Evolutionary conservation across 2,329 filamentous ascomycete species (phyloP), one percentile per base, ranked within the genome.

Genomic region (Leptographium galeiforme): DNA sequence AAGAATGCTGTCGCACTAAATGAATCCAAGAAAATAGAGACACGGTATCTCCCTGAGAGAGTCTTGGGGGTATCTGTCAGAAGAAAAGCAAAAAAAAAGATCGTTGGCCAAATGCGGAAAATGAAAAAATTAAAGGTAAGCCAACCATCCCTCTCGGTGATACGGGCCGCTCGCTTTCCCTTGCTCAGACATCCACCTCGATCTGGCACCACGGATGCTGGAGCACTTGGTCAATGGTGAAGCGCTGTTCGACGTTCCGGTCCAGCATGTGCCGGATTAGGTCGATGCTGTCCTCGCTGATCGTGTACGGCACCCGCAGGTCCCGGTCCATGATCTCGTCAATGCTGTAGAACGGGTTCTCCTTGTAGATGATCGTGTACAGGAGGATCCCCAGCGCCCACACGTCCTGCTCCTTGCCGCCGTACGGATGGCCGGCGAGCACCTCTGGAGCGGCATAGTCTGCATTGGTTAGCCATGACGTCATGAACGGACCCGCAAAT

Each of bases 391-490:
- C 93, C 16, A 98, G 77, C 1, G 93, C 93, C 93, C 93, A 98
- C 34, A 98, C 89, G 64, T 98, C 93, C 72, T 98, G 93, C 67
- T 95, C 91, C 69, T 94, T 95, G 63, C 93, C 93, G 60, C 86
- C 81, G 69, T 98, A 98, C 16, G 90, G 85, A 61, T 84, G 85
- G 48, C 93, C 93, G 55, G 89, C 89, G 49, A 98, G 78, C 53
- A 98, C 93, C 72, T 98, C 93, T n/a, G 93, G 93, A 8, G 93
- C 93, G 47, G 93, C 93, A 69, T 98, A 98, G 73, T 98, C 93
- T 96, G 58, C 50, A 38, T 6, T 34, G 34, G 45, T 44, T n/a
- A 53, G 48, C n/a, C n/a, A n/a, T n/a, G n/a, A n/a, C n/a, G n/a
- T n/a, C 25, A 25, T 25, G 25, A 25, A 25, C 5, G 25, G 25